Conservation (phyloP, 1,284 basidiomycete genomes). For the Anthracocystis panici-leucophaei region DNA sequence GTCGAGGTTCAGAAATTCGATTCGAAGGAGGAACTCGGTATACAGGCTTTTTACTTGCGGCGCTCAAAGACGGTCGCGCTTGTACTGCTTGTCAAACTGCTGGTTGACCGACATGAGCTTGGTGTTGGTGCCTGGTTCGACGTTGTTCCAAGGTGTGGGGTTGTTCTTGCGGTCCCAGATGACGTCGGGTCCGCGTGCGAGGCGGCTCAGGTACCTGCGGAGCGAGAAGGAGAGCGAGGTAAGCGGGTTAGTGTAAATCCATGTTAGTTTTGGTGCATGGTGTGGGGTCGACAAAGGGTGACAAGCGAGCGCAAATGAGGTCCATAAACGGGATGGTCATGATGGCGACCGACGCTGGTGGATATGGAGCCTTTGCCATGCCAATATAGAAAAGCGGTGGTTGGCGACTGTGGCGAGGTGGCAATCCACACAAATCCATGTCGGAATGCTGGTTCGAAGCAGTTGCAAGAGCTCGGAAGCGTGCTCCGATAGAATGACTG, state of each 20-base stretch:
- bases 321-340: too few species aligned
- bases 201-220: constrained; percentile 58
- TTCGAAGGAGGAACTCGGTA: background rate
- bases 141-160: constrained; percentile 66
- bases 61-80: constrained; percentile 62
- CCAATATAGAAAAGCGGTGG: too few species aligned
- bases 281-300: too few species aligned
- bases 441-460: too few species aligned
- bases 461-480: too few species aligned
- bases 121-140: constrained; percentile 64
- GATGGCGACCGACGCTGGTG: too few species aligned
- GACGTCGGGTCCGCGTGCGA: constrained; percentile 64
- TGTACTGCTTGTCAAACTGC: constrained; percentile 62
- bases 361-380: too few species aligned
- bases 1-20: background rate
- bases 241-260: too few species aligned
- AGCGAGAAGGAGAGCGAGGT: background rate
- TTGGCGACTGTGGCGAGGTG: background rate
- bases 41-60: background rate
- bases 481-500: background rate
- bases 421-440: background rate
- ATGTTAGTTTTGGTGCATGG: too few species aligned
- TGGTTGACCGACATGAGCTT: constrained; percentile 64
- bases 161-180: constrained; percentile 69
- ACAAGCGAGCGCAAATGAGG: too few species aligned